phyloP scores from a whole-genome alignment of 371 early-diverging fungal genomes.

The Zychaea mexicana region DNA sequence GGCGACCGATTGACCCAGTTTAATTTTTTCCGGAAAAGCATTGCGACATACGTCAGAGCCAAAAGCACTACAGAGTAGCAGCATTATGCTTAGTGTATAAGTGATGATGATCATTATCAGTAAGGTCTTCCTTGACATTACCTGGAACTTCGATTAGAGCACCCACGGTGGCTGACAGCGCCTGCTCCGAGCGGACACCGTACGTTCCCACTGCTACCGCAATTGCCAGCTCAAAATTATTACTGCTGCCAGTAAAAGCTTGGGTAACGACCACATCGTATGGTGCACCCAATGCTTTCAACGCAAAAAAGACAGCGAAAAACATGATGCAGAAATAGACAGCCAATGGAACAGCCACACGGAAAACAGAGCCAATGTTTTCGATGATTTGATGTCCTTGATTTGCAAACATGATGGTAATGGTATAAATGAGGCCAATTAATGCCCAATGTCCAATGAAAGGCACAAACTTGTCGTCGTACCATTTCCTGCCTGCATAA shows the following conservation, averaged over 20 bases:
- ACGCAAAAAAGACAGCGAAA: conserved; percentile 42
- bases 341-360: conserved; percentile 67
- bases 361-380: conserved; percentile 64
- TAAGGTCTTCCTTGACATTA: conserved; percentile 15
- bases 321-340: conserved; percentile 67
- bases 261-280: conserved; percentile 61
- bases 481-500: conserved; percentile 48
- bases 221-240: conserved; percentile 81
- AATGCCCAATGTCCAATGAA: conserved; percentile 57
- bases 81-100: too few relatives aligned
- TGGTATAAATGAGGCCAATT: conserved; percentile 67
- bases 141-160: conserved; percentile 80
- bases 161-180: conserved; percentile 70
- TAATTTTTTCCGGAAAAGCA: conserved; percentile 26
- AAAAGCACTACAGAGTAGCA: conserved; percentile 35
- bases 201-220: conserved; percentile 72
- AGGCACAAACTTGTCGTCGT: conserved; percentile 56
- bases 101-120: not conserved
- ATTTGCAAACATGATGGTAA: conserved; percentile 74
- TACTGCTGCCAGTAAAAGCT: conserved; percentile 71
- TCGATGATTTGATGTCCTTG: conserved; percentile 70
- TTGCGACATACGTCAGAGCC: conserved; percentile 23
- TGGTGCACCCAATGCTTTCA: conserved; percentile 30
- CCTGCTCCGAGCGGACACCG: conserved; percentile 67
- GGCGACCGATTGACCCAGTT: conserved; percentile 16